Base-by-base conservation (phyloP, 441 rosid species). In the Viola pubescens region DNA sequence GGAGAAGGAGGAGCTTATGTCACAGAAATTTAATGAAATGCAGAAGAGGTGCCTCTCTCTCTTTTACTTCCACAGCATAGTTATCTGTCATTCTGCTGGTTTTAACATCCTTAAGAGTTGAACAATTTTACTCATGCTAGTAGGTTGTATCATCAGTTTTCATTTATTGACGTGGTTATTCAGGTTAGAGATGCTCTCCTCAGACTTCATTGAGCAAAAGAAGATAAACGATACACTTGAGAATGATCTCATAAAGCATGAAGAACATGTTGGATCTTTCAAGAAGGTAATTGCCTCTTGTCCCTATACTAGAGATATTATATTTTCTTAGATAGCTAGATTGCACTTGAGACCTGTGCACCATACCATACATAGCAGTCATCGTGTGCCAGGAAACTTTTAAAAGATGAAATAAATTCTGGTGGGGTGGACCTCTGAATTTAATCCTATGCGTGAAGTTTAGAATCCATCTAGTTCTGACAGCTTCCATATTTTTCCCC, bases 1-100 rank as follows among this genome's bases (percentile, higher is more conserved):
- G 76, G 99, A 94, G 66, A 79, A 87, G 56, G 91, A 86, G 73
- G 98, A 91, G 75, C 56, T 77, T 48, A 75, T 87, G 82, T 77
- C 83, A 56, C 78, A 69, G 71, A 82, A 78, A 67, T 81, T 80
- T 60, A 67, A 70, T 54, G 91, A 84, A 60, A 71, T 75, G 48
- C 78, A 85, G 74, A 75, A 58, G 54, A 85, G 94, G 97, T 89
- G 76, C 61, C 61, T 54, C 40, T 64, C 50, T 11, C 34, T 26
- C 34, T 26, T 26, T 26, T 26, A 26, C 2, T 26, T 26, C 34
- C 34, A 26, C 34, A 26, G 34, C 34, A 26, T 26, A 26, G 34
- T 26, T 26, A 26, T 26, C 34, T 26, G 34, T 26, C 34, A 26
- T 26, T 26, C 34, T 26, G 34, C 34, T 26, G 34, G 34, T 26